Base-by-base conservation (phyloP, 495 filamentous ascomycete species). In the Cercophora scortea region DNA sequence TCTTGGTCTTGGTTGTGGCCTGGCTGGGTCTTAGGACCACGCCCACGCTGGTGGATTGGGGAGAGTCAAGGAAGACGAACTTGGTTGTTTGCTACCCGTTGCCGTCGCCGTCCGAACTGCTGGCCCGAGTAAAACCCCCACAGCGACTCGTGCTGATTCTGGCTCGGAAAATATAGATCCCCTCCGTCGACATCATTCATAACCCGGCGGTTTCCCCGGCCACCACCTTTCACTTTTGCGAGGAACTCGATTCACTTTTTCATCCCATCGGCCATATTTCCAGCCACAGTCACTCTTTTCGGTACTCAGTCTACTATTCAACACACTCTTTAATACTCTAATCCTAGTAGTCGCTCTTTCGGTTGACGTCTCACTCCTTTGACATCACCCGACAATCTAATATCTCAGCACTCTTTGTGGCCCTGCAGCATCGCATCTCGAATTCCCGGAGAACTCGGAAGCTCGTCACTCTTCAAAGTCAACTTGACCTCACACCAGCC, bases 311-410 rank as follows among this genome's bases (percentile, higher is more conserved):
- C 66, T 68, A 63, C 60, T 68, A 58, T 73, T 72, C 71, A 72
- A 49, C 73, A 76, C 75, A 64, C 70, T 78, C 75, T 49, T 76
- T 77, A 77, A 77, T 77, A 71, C 58, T 54, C 59, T 77, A 77
- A 77, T 77, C 68, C 59, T 71, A 66, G 66, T 70, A 38, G 36
- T 38, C 59, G 61, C 62, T 49, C 46, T 56, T 57, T 57, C 60
- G 62, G 58, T 67, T 65, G 66, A 66, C 66, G 53, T 53, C 57
- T 72, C 68, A 70, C 73, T 75, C 70, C 55, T 62, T 74, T 61
- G 66, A 70, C 72, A 74, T 73, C 52, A n/a, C 52, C 51, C 58
- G 42, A 52, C 52, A 56, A 35, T 46, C 47, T 65, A 63, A 63
- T 63, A 61, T 45, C 48, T 9, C 15, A 4, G 32, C 49, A 43